Percentiles rank a stretch among this genome's conserved stretches.
phyloP scores from a whole-genome alignment of 2,329 filamentous ascomycete genomes.

The Colletotrichum sp. region DNA sequence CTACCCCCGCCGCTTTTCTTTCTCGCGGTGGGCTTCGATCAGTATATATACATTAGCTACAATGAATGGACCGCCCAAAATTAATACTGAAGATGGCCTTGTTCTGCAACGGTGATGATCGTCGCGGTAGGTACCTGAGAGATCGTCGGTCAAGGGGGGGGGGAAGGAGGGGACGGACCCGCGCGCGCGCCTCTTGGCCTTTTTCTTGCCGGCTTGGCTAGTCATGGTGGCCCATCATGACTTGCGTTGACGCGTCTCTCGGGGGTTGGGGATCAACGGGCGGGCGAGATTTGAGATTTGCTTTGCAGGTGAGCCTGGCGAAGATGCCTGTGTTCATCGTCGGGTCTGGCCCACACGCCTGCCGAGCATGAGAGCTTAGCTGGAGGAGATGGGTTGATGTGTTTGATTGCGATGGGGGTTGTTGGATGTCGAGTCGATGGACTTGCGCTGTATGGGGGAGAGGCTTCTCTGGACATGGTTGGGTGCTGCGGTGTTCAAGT shows the following conservation, averaged over 20 bases:
- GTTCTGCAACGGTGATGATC: not conserved
- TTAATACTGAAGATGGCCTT: not conserved
- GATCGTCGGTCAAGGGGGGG: not conserved
- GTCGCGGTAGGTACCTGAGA: not conserved
- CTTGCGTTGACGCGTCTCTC: not conserved
- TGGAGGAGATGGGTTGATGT: not conserved
- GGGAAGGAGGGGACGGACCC: not conserved
- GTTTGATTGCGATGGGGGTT: not conserved
- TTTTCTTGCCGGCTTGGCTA: not conserved
- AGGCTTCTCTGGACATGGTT: not conserved
- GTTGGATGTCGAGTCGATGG: not conserved
- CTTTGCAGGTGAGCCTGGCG: not conserved
- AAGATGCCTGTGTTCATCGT: not conserved
- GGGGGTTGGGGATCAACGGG: not conserved
- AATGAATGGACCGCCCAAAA: not conserved
- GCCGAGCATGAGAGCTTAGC: not conserved
- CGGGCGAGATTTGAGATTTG: not conserved
- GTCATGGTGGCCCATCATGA: not conserved
- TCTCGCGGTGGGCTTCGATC: not conserved
- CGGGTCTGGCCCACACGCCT: not conserved
- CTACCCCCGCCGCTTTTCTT: not conserved
- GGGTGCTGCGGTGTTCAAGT: not conserved
- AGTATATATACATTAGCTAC: not conserved
- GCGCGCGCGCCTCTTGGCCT: not conserved
- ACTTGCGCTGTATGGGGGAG: not conserved